These are phyloP conservation scores for Helicostylum pulchrum DNA, from an alignment of 192 early-diverging fungal genomes.

Conservation along the genomic window DNA sequence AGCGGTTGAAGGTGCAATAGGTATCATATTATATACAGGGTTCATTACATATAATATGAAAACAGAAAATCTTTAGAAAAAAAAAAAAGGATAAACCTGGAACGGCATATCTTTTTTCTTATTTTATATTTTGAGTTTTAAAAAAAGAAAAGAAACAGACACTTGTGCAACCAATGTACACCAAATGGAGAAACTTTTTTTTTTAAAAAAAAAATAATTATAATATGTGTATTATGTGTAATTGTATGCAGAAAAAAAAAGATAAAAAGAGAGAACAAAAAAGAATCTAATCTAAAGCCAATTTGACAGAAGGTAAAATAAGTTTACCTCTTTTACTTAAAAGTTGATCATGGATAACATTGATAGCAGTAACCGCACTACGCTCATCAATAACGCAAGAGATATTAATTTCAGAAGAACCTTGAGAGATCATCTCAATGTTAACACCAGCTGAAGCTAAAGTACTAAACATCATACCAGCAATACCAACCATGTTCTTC, in stretches of 20 bases:
- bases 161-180: no score
- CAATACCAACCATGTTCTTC: constrained; percentile 96
- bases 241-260: no score
- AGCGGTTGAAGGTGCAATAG: constrained; percentile 6
- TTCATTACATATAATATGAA: not conserved
- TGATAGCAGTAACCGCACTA: constrained; percentile 69
- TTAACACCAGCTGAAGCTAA: constrained; percentile 86
- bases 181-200: no score
- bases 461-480: constrained; percentile 90
- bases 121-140: not conserved
- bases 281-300: constrained; percentile 11
- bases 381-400: constrained; percentile 88
- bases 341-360: constrained; percentile 85
- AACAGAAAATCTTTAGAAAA: no score
- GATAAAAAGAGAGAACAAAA: not conserved
- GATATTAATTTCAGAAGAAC: constrained; percentile 98
- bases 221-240: not conserved
- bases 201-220: no score
- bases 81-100: not conserved
- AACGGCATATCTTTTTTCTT: not conserved
- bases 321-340: constrained; percentile 31
- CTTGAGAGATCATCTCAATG: constrained; percentile 99
- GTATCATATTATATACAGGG: constrained; percentile 8
- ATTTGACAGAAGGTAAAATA: constrained; percentile 17
- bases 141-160: not conserved